These are phyloP conservation scores for Ogataea nitratoaversa DNA, from an alignment of 805 yeast species.

Conservation along the genomic window DNA sequence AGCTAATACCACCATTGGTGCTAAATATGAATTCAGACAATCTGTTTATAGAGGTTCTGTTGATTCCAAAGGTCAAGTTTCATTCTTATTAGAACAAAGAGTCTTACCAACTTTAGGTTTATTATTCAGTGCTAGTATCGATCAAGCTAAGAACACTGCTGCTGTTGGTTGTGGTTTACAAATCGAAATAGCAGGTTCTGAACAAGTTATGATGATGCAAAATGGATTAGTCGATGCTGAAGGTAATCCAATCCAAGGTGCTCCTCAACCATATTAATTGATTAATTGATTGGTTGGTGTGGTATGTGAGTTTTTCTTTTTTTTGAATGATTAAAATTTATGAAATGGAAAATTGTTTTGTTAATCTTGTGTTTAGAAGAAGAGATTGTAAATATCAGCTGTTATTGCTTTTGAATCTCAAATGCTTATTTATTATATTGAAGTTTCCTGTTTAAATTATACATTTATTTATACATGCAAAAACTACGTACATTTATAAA, in stretches of 20 bases:
- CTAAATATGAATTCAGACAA: constrained; percentile 96
- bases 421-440: too few relatives aligned
- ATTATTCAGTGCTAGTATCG: constrained; percentile 84
- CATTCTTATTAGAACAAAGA: constrained; percentile 88
- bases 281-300: background rate
- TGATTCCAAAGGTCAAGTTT: constrained; percentile 86
- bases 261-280: background rate
- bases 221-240: constrained; percentile 79
- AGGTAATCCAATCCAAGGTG: constrained; percentile 79
- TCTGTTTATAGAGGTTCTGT: constrained; percentile 92
- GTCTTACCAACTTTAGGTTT: constrained; percentile 87
- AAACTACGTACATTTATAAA: too few relatives aligned
- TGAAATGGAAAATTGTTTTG: too few relatives aligned
- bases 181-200: constrained; percentile 92
- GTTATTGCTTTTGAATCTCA: too few relatives aligned
- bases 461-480: too few relatives aligned
- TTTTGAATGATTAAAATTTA: background rate
- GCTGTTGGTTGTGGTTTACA: constrained; percentile 92
- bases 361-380: too few relatives aligned
- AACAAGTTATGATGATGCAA: constrained; percentile 88
- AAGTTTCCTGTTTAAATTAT: too few relatives aligned
- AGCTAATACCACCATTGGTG: constrained; percentile 91
- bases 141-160: constrained; percentile 74
- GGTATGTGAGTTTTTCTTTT: too few relatives aligned
- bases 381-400: too few relatives aligned